Conservation (phyloP, 2,329 filamentous ascomycete genomes). For the Hymenoscyphus linearis region DNA sequence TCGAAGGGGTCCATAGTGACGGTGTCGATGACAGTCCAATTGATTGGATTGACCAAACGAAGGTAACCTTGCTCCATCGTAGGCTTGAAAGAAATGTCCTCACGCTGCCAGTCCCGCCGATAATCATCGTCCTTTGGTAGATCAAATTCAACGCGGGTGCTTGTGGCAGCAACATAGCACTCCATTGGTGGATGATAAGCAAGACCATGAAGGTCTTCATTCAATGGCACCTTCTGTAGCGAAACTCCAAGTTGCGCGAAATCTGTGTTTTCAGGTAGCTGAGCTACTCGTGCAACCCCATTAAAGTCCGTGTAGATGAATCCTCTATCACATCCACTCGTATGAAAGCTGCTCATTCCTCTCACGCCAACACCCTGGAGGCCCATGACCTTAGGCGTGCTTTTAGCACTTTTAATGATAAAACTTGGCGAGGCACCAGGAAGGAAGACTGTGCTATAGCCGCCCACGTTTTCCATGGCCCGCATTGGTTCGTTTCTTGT, state of each 20-base stretch:
- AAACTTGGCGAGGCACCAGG: conserved; percentile 76
- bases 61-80: conserved; percentile 66
- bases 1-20: conserved; percentile 70
- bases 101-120: conserved; percentile 68
- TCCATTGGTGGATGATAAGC: conserved; percentile 71
- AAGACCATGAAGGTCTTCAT: conserved; percentile 65
- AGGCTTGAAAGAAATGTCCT: conserved; percentile 59
- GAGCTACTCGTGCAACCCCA: conserved; percentile 67
- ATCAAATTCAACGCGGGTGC: conserved; percentile 64
- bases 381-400: conserved; percentile 67
- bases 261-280: conserved; percentile 61
- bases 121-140: conserved; percentile 84
- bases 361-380: conserved; percentile 64
- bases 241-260: conserved; percentile 73
- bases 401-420: conserved; percentile 75
- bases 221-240: conserved; percentile 64
- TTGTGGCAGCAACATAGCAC: conserved; percentile 73
- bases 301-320: conserved; percentile 76
- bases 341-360: conserved; percentile 72
- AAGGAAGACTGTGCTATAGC: conserved; percentile 77
- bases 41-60: conserved; percentile 72
- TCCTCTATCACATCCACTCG: conserved; percentile 68
- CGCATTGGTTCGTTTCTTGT: conserved; percentile 40
- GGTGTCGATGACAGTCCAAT: conserved; percentile 73
- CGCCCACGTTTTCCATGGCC: conserved; percentile 56